phyloP scores from a whole-genome alignment of 83 land plant species.

The Thuja plicata region DNA sequence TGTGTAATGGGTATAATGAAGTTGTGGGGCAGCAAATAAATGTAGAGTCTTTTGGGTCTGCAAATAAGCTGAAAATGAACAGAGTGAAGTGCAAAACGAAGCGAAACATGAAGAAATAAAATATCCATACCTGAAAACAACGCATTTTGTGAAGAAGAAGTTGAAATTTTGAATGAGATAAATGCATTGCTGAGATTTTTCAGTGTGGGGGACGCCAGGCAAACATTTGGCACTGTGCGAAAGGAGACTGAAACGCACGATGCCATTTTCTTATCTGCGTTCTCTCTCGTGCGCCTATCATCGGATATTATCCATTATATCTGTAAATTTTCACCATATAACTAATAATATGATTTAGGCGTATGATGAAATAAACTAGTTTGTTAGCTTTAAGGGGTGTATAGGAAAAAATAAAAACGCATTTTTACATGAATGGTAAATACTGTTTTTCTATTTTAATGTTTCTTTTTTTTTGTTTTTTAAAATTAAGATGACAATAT shows the following conservation, averaged over 20 bases:
- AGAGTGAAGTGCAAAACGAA: not conserved
- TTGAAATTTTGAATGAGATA: not conserved
- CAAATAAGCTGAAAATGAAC: not conserved
- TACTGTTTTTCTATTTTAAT: no score
- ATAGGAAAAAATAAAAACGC: no score
- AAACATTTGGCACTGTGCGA: not conserved
- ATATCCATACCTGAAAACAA: not conserved
- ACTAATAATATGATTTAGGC: not conserved
- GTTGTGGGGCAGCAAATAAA: not conserved
- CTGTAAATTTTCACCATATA: not conserved
- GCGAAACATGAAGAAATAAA: not conserved
- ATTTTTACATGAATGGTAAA: no score
- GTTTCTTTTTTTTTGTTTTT: no score
- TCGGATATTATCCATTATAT: not conserved
- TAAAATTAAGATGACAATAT: no score
- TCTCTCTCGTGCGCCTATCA: not conserved
- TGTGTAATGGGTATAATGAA: not conserved
- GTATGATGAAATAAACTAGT: not conserved
- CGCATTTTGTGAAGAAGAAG: not conserved
- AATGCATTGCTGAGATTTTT: not conserved
- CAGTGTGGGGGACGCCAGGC: not conserved
- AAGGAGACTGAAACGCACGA: not conserved
- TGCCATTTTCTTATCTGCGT: constrained; percentile 4
- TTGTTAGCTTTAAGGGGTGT: not conserved
- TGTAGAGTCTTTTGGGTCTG: not conserved